Evolutionary conservation across 805 yeast species (phyloP).

Genomic region (Pichia heedii): DNA sequence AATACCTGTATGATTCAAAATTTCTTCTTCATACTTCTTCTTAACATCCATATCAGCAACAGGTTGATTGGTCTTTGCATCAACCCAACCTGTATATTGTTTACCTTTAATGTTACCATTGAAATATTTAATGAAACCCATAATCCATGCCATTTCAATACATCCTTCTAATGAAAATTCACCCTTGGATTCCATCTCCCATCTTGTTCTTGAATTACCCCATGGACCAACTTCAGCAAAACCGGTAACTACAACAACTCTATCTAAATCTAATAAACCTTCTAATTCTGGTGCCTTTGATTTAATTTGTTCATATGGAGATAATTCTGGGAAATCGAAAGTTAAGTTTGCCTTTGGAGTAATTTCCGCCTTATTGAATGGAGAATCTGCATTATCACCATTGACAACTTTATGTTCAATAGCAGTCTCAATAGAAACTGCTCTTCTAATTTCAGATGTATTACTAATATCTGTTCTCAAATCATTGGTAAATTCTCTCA

Average conservation of each 20-base stretch:
- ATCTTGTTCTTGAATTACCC: slow-evolving; percentile 98
- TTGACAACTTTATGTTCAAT: slow-evolving; percentile 77
- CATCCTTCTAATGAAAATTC: slow-evolving; percentile 96
- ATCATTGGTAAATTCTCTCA: slow-evolving; percentile 76
- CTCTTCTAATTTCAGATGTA: slow-evolving; percentile 87
- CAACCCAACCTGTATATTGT: slow-evolving; percentile 96
- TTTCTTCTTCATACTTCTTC: slow-evolving; percentile 80
- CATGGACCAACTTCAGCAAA: slow-evolving; percentile 98
- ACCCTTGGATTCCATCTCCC: slow-evolving; percentile 98
- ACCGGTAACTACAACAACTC: slow-evolving; percentile 92
- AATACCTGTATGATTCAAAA: slow-evolving; percentile 91
- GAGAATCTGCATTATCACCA: slow-evolving; percentile 83
- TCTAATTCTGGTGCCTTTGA: slow-evolving; percentile 63
- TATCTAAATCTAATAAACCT: slow-evolving; percentile 87
- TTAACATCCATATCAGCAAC: slow-evolving; percentile 94
- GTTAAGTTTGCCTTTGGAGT: slow-evolving; percentile 94
- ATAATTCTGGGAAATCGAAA: slow-evolving; percentile 85
- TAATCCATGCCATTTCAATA: slow-evolving; percentile 99
- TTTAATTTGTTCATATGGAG: slow-evolving; percentile 66
- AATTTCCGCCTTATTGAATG: slow-evolving; percentile 66
- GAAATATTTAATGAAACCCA: slow-evolving; percentile 95
- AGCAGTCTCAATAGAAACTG: slow-evolving; percentile 89
- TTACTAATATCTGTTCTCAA: slow-evolving; percentile 71
- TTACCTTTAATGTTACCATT: slow-evolving; percentile 83
- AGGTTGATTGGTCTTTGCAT: slow-evolving; percentile 83